Evolutionary conservation across 495 filamentous ascomycete species (phyloP), one percentile per base, ranked within the genome.

Genomic region (Lichina pygmaea): DNA sequence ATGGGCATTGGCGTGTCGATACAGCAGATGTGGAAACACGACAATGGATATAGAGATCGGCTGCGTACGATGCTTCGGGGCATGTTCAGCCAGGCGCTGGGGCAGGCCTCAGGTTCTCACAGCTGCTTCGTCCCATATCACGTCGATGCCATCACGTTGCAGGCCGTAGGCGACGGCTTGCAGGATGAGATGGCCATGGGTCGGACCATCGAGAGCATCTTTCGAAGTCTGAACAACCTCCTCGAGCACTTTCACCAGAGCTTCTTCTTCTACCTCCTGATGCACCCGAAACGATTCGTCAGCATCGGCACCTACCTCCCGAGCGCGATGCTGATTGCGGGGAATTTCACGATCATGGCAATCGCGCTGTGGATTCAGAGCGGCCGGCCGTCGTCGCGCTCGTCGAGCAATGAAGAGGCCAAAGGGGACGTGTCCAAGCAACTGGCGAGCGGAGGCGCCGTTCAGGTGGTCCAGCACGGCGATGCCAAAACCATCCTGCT

Each of bases 261-360:
- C 55, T 97, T 95, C 67, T 97, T 97, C 67, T 95, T 97, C 62
- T 97, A 97, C 58, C 63, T 97, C 24, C 71, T 97, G 13, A 84
- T 97, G 71, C 76, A 83, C 45, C 66, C 74, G 13, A 77, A 89
- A 45, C 72, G 85, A 7, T 97, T 95, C 58, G 91, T 95, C 46
- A 94, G 86, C 58, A 97, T 97, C 49, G 89, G 89, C 15, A 97
- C 89, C 1, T 97, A 97, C 54, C 65, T 97, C 6, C 89, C 91
- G 6, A 92, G 84, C 58, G 89, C 86, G 7, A 95, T 97, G 91
- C 60, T 94, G 31, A 70, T 97, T 46, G 91, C 91, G 7, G 77
- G 69, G 17, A 94, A 86, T 56, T 95, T 95, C 50, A 92, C 81
- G 15, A 86, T 97, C 62, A 91, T 82, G 66, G 81, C 86, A 7